phyloP scores from a whole-genome alignment of 2,329 filamentous ascomycete species.

The Trichoderma lentiforme region DNA sequence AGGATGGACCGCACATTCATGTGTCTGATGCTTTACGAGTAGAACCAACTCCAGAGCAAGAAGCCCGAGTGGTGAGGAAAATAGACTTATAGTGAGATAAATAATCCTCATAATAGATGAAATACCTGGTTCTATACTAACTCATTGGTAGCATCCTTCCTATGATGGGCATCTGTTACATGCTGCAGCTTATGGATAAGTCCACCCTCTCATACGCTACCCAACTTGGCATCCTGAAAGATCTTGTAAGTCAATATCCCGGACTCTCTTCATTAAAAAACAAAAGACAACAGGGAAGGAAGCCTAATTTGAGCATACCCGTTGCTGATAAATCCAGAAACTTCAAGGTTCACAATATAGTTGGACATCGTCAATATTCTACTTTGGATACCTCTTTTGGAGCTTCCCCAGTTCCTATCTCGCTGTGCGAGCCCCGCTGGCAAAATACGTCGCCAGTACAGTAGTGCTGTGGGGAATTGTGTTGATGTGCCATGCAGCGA shows the following conservation, averaged over 20 bases:
- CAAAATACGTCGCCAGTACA: constrained; percentile 25
- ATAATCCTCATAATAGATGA: not conserved
- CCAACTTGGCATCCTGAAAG: constrained; percentile 46
- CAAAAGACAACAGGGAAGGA: not conserved
- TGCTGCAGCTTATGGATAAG: constrained; percentile 32
- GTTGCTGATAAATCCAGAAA: constrained; percentile 10
- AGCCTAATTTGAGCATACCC: not conserved
- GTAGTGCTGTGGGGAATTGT: constrained; percentile 23
- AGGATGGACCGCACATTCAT: not conserved
- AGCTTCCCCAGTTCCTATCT: constrained; percentile 27
- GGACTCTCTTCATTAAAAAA: not conserved
- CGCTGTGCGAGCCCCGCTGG: constrained; percentile 28
- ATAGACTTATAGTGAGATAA: not conserved
- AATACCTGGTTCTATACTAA: not conserved
- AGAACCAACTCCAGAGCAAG: not conserved
- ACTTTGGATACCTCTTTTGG: constrained; percentile 46
- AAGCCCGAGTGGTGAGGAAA: not conserved
- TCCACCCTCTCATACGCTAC: constrained; percentile 44
- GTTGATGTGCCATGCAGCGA: constrained; percentile 24
- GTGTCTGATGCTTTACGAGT: not conserved
- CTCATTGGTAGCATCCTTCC: constrained; percentile 43
- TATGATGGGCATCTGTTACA: constrained; percentile 50
- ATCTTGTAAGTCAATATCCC: constrained; percentile 28
- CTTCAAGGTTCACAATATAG: constrained; percentile 49
- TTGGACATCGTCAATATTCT: constrained; percentile 50